Base-by-base conservation (phyloP, 495 filamentous ascomycete genomes). In the Talaromyces stipitatus region DNA sequence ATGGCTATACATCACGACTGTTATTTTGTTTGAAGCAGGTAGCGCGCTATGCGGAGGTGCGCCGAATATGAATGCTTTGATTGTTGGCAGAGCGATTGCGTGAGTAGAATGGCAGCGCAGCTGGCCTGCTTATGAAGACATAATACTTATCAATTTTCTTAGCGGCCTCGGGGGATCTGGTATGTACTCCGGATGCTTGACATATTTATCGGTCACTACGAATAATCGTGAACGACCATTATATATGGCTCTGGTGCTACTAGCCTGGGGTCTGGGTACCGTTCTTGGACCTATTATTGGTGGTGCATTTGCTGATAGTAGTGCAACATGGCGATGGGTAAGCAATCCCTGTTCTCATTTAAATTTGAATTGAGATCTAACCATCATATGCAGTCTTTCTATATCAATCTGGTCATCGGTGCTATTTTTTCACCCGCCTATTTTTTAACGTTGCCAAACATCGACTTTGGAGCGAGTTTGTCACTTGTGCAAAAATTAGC, bases 261-360 rank as follows among this genome's bases (percentile, higher is more conserved):
- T 71, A 1, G 71, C 62, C 48, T 85, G 75, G 76, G 83, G 81
- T 22, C 20, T 78, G 9, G 81, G 80, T 16, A 76, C 67, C 8
- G 66, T 74, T 0, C 65, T 84, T 1, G 84, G 83, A 3, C 85
- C 84, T 10, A 65, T 87, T 56, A 68, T 89, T 51, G 85, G 85
- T 6, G 85, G 84, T 30, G 79, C 78, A 3, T 88, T 90, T 58
- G 72, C 76, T 16, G 73, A 79, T 54, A 76, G 68, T 47, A 52
- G 48, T 1, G 76, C 77, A 18, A 78, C 71, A 1, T 86, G 82
- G 82, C 62, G 84, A 10, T 86, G 82, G 85, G 82, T 46, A 18
- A 14, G 41, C 18, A 14, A 24, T 24, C 18, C 22, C 81, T 22
- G 90, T 90, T 62, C 90, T 87, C 68, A 82, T 91, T 65, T 89